Evolutionary conservation across 2,329 filamentous ascomycete genomes (phyloP), one percentile per base, ranked within the genome.

Genomic region (Exophiala spinifera): DNA sequence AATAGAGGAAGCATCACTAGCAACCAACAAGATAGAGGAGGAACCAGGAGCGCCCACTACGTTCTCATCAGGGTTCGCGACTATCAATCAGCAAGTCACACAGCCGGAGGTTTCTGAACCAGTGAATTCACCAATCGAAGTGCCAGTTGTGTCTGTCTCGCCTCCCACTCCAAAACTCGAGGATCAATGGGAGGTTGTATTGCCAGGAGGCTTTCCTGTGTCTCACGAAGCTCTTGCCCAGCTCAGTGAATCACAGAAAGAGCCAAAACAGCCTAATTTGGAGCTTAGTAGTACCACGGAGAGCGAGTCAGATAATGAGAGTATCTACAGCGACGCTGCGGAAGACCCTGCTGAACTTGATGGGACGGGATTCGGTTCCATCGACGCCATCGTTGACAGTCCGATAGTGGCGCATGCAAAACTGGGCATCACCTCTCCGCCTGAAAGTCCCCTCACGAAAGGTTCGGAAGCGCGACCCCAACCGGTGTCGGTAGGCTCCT

Each of bases 181-280:
- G 64, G 51, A 68, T 59, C 55, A 63, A 62, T 64, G 61, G 64
- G 57, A 67, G 70, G 72, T 80, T 37, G 75, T 75, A 37, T 69
- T 85, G 14, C 85, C 85, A 7, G 85, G 84, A 6, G 78, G 76
- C 0, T 88, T 85, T 58, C 82, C 82, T 1, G 67, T 69, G 8
- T 53, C 61, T 25, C 21, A 25, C 37, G 61, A 63, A 13, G 28
- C 28, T 10, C 36, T 53, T 34, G 49, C 46, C 3, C 46, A 23
- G 33, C 37, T 46, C 1, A 44, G 53, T n/a, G 37, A 44, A 15
- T 52, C 44, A 7, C 51, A 48, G 33, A 52, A 48, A 21, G 39
- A 15, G 3, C 15, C 33, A 5, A 44, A 21, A 20, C 20, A 11
- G 17, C 45, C 45, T 17, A 53, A 47, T 3, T 42, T 37, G 10